Conservation (phyloP, 306 rosid genomes). For the Pterocarpus santalinus region DNA sequence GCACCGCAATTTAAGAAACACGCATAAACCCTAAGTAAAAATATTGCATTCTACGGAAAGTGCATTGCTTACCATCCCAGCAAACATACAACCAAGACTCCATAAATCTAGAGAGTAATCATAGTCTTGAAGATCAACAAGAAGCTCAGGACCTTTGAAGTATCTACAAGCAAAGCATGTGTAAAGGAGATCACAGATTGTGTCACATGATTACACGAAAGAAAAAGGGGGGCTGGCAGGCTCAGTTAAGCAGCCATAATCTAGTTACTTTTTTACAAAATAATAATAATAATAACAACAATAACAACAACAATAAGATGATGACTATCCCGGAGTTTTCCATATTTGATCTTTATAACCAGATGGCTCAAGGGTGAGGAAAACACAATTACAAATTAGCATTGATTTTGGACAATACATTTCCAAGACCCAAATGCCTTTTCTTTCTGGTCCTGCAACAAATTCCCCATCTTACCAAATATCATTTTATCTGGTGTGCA, state of each 20-base stretch:
- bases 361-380: neutral
- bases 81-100: conserved; percentile 98
- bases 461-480: neutral
- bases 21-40: neutral
- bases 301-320: neutral
- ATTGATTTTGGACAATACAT: conserved; percentile 11
- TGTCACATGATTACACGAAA: neutral
- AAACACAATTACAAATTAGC: neutral
- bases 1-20: conserved; percentile 18
- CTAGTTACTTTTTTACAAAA: neutral
- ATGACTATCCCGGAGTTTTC: conserved; percentile 8
- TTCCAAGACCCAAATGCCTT: conserved; percentile 10
- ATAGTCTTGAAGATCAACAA: conserved; percentile 96
- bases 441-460: conserved; percentile 18
- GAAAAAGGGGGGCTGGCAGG: neutral
- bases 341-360: conserved; percentile 26
- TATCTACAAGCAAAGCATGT: conserved; percentile 64
- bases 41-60: neutral
- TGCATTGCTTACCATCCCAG: conserved; percentile 83
- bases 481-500: conserved; percentile 2
- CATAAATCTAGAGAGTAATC: conserved; percentile 91
- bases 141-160: conserved; percentile 97
- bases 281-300: neutral
- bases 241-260: conserved; percentile 7
- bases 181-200: conserved; percentile 24